A percentile compares a stretch with the other conserved stretches of the same genome.
Evolutionary conservation across 148 eudicot species (phyloP).

Genomic region (Rhododendron henanense): DNA sequence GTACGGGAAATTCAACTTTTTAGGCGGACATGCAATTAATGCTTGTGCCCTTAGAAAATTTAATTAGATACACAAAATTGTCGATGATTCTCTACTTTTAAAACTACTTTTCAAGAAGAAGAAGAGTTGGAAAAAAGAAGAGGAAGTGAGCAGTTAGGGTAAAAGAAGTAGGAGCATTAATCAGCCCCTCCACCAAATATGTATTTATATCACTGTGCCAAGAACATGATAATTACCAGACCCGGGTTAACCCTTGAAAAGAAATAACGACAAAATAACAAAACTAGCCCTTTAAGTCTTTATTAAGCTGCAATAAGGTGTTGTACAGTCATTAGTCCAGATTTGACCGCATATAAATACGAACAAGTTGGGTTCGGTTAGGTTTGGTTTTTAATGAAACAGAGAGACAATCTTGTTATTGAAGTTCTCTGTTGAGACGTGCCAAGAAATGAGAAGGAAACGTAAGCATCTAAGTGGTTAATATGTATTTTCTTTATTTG

Average conservation of each 20-base stretch:
- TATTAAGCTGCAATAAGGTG: background rate
- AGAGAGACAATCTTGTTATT: background rate
- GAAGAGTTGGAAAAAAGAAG: background rate
- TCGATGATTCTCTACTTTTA: background rate
- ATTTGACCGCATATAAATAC: background rate
- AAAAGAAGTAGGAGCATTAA: background rate
- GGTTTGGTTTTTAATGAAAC: background rate
- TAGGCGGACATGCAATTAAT: background rate
- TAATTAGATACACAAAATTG: background rate
- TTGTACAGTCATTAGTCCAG: background rate
- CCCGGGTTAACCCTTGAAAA: background rate
- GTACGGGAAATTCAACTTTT: background rate
- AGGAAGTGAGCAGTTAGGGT: background rate
- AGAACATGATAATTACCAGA: background rate
- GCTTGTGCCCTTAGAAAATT: background rate
- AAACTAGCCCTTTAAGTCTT: background rate
- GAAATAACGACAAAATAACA: background rate
- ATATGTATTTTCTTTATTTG: constrained; percentile 3
- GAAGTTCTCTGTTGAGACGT: background rate
- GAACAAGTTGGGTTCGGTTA: background rate
- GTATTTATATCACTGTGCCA: background rate
- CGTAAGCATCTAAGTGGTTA: background rate
- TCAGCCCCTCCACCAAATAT: background rate
- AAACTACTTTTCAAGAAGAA: background rate
- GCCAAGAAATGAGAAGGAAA: background rate